Percentiles rank a stretch among this genome's conserved stretches.
phyloP scores from a whole-genome alignment of 352 stramenopile genomes.

The Phytophthora megakarya region DNA sequence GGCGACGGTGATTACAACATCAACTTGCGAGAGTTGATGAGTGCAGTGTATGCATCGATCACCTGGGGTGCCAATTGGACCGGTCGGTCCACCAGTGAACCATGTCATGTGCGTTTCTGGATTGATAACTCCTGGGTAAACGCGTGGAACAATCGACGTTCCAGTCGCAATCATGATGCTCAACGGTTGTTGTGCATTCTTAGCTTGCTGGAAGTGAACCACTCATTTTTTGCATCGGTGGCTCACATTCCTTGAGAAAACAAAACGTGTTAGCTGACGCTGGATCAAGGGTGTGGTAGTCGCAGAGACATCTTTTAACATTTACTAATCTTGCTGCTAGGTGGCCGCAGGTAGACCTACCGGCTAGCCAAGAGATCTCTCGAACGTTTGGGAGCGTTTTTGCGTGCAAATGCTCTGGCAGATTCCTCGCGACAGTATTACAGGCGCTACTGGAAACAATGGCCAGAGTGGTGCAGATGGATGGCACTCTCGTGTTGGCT shows the following conservation, averaged over 20 bases:
- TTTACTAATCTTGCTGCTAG: conserved; percentile 12
- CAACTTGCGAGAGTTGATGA: conserved; percentile 23
- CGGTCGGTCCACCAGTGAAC: not conserved
- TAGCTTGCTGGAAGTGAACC: not conserved
- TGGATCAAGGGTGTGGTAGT: conserved; percentile 10
- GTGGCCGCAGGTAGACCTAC: conserved; percentile 9
- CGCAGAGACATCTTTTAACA: conserved; percentile 1
- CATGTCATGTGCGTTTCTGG: conserved; percentile 12
- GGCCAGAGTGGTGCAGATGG: conserved; percentile 3
- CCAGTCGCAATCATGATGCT: not conserved
- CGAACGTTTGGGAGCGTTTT: no score
- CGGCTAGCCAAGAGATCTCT: conserved; percentile 2
- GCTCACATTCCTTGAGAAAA: not conserved
- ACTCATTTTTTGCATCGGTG: conserved; percentile 3
- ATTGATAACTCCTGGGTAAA: conserved; percentile 27
- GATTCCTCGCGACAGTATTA: no score
- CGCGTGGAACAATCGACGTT: conserved; percentile 16
- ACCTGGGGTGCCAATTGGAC: not conserved
- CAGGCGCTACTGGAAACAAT: conserved; percentile 6
- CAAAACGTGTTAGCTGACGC: conserved; percentile 11
- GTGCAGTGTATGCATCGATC: conserved; percentile 13
- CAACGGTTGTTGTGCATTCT: conserved; percentile 4
- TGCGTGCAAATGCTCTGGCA: no score
- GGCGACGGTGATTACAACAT: conserved; percentile 19
- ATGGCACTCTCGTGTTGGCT: conserved; percentile 9